phyloP scores from a whole-genome alignment of 2,329 filamentous ascomycete genomes.

The Cladorrhinum sp. region DNA sequence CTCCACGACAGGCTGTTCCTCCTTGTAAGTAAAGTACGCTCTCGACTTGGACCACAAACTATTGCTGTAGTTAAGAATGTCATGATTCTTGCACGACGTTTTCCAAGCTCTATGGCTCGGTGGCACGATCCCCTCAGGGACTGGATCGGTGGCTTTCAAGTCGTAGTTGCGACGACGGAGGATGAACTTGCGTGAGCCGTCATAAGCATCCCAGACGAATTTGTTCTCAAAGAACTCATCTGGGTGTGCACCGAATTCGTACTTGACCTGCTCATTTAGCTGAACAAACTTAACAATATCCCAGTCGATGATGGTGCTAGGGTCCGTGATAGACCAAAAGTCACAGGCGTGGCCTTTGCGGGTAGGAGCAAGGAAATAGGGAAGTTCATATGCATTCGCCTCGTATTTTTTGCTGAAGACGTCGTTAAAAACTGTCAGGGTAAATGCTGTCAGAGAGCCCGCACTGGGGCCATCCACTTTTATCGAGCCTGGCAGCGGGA shows the following conservation, averaged over 20 bases:
- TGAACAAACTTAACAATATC: constrained; percentile 44
- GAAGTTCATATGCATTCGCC: constrained; percentile 58
- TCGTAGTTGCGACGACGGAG: constrained; percentile 51
- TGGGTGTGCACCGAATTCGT: constrained; percentile 39
- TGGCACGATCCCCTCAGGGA: constrained; percentile 55
- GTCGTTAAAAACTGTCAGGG: constrained; percentile 72
- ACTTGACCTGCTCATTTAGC: constrained; percentile 23
- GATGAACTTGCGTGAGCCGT: constrained; percentile 63
- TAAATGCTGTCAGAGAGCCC: constrained; percentile 65
- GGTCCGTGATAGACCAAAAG: constrained; percentile 22
- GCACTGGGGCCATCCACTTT: constrained; percentile 42
- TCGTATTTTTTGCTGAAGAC: constrained; percentile 87
- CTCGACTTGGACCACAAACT: constrained; percentile 67
- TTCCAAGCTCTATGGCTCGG: constrained; percentile 44
- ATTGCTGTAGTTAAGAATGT: constrained; percentile 80
- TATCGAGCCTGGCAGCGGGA: constrained; percentile 44
- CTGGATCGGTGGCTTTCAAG: constrained; percentile 61
- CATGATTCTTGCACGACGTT: constrained; percentile 39
- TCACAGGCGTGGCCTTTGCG: constrained; percentile 29
- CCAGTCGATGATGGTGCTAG: constrained; percentile 58
- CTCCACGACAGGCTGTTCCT: constrained; percentile 76
- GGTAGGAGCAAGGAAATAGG: constrained; percentile 78
- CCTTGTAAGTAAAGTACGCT: constrained; percentile 50
- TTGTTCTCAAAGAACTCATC: constrained; percentile 51
- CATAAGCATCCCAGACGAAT: constrained; percentile 55